These are phyloP conservation scores for Petunia axillaris DNA, from an alignment of 257 asterid genomes.

Conservation along the genomic window DNA sequence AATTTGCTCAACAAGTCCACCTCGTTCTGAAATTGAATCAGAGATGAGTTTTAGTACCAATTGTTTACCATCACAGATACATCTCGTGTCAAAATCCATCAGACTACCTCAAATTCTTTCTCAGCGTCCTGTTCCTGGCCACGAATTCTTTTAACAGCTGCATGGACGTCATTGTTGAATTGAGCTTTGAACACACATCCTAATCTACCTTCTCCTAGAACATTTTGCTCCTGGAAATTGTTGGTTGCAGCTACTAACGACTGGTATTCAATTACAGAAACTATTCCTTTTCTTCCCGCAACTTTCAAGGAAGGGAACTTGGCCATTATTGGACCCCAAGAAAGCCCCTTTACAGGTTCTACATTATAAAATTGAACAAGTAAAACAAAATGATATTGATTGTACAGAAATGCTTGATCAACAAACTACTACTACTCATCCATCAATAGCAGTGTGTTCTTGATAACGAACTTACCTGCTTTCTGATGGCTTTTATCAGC, in stretches of 20 bases:
- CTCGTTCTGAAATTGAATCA: conserved; percentile 70
- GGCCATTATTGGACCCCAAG: conserved; percentile 62
- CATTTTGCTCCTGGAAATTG: conserved; percentile 64
- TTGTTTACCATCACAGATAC: not conserved
- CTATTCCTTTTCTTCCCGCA: conserved; percentile 63
- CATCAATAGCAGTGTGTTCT: not conserved
- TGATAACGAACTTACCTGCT: conserved; percentile 46
- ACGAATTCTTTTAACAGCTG: conserved; percentile 71
- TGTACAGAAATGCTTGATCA: not conserved
- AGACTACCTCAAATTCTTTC: conserved; percentile 73
- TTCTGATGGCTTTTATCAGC: conserved; percentile 40
- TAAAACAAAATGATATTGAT: not conserved
- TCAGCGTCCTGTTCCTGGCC: conserved; percentile 65
- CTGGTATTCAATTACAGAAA: conserved; percentile 66
- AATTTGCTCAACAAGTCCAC: conserved; percentile 68
- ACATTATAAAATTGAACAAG: conserved; percentile 26
- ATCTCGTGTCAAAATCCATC: not conserved
- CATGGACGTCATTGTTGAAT: conserved; percentile 55
- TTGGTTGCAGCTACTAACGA: conserved; percentile 71
- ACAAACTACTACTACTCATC: conserved; percentile 8
- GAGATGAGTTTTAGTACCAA: conserved; percentile 17
- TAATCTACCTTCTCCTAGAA: conserved; percentile 78
- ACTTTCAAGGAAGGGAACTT: conserved; percentile 53
- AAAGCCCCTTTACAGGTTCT: conserved; percentile 51
- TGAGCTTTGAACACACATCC: conserved; percentile 81